phyloP scores from a whole-genome alignment of 1,139 yeast genomes.

The Saccharomyces hybrid region DNA sequence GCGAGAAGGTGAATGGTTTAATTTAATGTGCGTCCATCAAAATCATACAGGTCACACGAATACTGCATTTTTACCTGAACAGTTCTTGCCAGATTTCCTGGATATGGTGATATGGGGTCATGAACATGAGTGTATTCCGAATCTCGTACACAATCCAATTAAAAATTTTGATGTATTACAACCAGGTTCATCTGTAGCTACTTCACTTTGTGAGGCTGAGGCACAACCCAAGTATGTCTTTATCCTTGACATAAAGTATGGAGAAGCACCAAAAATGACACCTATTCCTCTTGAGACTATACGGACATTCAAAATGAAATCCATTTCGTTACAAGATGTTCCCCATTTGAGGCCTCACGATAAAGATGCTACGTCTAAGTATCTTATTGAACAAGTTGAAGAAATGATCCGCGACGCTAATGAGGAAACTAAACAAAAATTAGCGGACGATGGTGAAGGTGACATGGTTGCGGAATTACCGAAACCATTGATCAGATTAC shows the following conservation, averaged over 20 bases:
- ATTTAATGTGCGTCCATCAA: conserved; percentile 85
- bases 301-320: conserved; percentile 75
- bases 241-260: conserved; percentile 55
- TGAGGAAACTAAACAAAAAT: conserved; percentile 39
- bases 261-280: conserved; percentile 49
- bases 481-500: conserved; percentile 69
- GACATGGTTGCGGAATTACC: conserved; percentile 36
- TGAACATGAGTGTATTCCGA: conserved; percentile 89
- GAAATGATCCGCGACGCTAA: conserved; percentile 55
- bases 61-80: conserved; percentile 79
- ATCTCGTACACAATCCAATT: conserved; percentile 56
- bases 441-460: conserved; percentile 21
- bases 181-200: conserved; percentile 93
- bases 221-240: conserved; percentile 68
- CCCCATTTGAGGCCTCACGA: conserved; percentile 58
- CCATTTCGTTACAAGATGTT: conserved; percentile 48
- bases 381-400: conserved; percentile 58
- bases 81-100: conserved; percentile 69
- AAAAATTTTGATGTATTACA: conserved; percentile 75
- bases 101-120: conserved; percentile 95
- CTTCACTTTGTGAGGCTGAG: conserved; percentile 84
- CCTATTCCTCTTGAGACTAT: conserved; percentile 64
- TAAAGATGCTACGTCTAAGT: conserved; percentile 54
- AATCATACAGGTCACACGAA: conserved; percentile 76
- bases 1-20: conserved; percentile 67